Evolutionary conservation across 768 basidiomycete species (phyloP).

Genomic region (Lactarius hatsudake): DNA sequence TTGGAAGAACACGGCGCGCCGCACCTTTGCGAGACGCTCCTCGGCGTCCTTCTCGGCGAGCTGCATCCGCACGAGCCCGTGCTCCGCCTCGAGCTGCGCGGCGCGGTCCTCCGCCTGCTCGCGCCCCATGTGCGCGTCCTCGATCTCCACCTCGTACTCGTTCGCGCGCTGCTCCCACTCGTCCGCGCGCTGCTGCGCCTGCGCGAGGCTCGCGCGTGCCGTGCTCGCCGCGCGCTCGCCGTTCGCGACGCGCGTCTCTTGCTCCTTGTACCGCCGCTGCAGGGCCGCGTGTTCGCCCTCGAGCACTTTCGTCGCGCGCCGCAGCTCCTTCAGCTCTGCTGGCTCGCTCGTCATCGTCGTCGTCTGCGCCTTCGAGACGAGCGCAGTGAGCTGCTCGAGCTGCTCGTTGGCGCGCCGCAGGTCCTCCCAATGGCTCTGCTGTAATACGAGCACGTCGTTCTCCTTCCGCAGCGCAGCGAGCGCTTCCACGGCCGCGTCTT

Average conservation of each 20-base stretch:
- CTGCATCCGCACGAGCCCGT: constrained; percentile 62
- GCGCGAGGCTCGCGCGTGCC: constrained; percentile 60
- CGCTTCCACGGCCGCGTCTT: constrained; percentile 52
- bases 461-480: constrained; percentile 56
- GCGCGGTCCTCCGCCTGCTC: constrained; percentile 67
- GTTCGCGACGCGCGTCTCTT: constrained; percentile 58
- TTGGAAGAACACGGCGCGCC: constrained; percentile 14
- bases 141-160: constrained; percentile 64
- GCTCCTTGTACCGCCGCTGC: constrained; percentile 72
- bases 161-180: constrained; percentile 83
- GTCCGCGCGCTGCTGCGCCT: constrained; percentile 71
- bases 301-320: constrained; percentile 59
- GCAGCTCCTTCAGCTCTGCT: constrained; percentile 72
- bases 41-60: constrained; percentile 76
- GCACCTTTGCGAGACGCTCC: constrained; percentile 64
- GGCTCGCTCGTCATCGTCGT: constrained; percentile 56
- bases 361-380: constrained; percentile 37
- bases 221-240: constrained; percentile 58
- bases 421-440: constrained; percentile 79
- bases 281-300: constrained; percentile 66
- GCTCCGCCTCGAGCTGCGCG: constrained; percentile 66
- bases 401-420: constrained; percentile 71
- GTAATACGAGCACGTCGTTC: constrained; percentile 53
- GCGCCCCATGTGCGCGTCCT: constrained; percentile 54
- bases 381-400: constrained; percentile 56